These are phyloP conservation scores for Sporothrix luriei DNA, from an alignment of 2,329 filamentous ascomycete genomes.

Conservation along the genomic window DNA sequence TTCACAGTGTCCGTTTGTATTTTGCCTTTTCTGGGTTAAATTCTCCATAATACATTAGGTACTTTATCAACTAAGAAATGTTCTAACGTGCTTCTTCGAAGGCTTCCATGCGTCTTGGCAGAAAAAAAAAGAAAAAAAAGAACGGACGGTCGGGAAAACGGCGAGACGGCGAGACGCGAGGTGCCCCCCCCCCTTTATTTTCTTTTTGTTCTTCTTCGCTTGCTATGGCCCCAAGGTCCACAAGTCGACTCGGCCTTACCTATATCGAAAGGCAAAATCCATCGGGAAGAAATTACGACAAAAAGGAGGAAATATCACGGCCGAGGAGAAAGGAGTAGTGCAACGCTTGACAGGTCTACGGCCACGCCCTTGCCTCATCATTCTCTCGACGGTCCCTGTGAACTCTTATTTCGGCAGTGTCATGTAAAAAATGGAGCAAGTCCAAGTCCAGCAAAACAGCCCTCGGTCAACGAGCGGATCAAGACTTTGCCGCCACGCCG, in stretches of 20 bases:
- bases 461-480: background rate
- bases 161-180: background rate
- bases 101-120: constrained; percentile 26
- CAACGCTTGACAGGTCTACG: background rate
- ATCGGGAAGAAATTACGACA: background rate
- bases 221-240: background rate
- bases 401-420: background rate
- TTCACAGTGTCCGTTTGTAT: constrained; percentile 9
- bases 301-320: background rate
- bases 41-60: constrained; percentile 18
- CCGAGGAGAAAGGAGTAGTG: background rate
- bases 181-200: background rate
- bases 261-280: constrained; percentile 1
- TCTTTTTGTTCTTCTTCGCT: background rate
- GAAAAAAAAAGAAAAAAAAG: background rate
- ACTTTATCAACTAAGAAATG: background rate
- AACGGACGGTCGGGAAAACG: background rate
- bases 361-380: background rate
- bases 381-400: background rate
- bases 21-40: constrained; percentile 9
- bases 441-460: background rate
- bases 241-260: constrained; percentile 4
- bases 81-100: constrained; percentile 20
- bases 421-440: background rate
- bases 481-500: constrained; percentile 1